phyloP scores from a whole-genome alignment of 495 filamentous ascomycete genomes.

The Annulohypoxylon bovei region DNA sequence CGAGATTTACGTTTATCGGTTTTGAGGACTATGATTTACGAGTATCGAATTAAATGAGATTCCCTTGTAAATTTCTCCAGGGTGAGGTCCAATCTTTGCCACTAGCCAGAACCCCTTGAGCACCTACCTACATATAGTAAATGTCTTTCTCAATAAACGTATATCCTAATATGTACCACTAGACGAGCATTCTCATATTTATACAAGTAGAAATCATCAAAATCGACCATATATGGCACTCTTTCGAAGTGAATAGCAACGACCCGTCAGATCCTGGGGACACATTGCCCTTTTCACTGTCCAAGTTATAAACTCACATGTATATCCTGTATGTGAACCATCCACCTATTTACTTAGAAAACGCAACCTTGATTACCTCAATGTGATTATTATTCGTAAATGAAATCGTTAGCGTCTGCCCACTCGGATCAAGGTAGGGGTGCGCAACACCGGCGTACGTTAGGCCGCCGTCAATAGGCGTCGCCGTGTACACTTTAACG shows the following conservation, averaged over 20 bases:
- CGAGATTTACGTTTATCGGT: neutral
- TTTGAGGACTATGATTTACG: neutral
- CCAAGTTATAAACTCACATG: neutral
- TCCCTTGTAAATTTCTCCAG: neutral
- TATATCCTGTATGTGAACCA: neutral
- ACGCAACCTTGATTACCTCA: slow-evolving; percentile 44
- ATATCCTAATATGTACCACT: neutral
- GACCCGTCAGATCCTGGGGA: neutral
- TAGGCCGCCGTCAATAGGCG: slow-evolving; percentile 43
- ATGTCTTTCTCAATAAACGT: no score
- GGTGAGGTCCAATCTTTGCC: neutral
- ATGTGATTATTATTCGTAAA: slow-evolving; percentile 51
- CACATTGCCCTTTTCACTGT: neutral
- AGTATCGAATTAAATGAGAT: neutral
- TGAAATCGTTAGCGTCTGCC: slow-evolving; percentile 43
- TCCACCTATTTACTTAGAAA: slow-evolving; percentile 10
- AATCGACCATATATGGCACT: neutral
- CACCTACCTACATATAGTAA: neutral
- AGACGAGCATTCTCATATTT: neutral
- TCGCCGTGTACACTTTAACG: slow-evolving; percentile 44
- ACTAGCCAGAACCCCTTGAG: no score
- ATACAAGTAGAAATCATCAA: neutral
- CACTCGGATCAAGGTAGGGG: slow-evolving; percentile 47
- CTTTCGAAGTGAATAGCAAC: neutral
- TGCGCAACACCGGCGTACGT: slow-evolving; percentile 50